Conservation (phyloP, 2,329 filamentous ascomycete genomes). For the Epichloe uncinata region DNA sequence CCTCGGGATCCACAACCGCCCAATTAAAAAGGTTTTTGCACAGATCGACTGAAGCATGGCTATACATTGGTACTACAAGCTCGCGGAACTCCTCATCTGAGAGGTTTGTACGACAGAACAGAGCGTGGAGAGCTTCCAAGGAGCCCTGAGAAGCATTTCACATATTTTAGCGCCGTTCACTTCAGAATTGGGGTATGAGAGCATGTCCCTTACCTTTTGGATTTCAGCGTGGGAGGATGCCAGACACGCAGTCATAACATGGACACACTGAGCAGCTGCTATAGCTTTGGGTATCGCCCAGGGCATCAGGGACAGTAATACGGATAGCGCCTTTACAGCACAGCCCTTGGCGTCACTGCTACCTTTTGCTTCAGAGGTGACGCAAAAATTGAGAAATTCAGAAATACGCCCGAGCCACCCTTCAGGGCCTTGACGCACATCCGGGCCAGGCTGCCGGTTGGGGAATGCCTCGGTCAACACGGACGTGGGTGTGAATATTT, state of each 20-base stretch:
- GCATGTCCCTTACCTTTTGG: slow-evolving; percentile 43
- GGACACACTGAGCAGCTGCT: slow-evolving; percentile 54
- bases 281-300: slow-evolving; percentile 85
- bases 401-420: slow-evolving; percentile 79
- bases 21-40: slow-evolving; percentile 65
- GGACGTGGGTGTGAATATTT: slow-evolving; percentile 73
- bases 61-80: slow-evolving; percentile 69
- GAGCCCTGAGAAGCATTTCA: slow-evolving; percentile 41
- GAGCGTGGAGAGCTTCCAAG: slow-evolving; percentile 68
- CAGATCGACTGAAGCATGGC: slow-evolving; percentile 54
- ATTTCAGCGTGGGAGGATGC: slow-evolving; percentile 57
- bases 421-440: slow-evolving; percentile 64
- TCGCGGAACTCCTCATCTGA: slow-evolving; percentile 65
- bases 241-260: slow-evolving; percentile 57
- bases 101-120: slow-evolving; percentile 65
- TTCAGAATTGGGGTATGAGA: too few relatives aligned
- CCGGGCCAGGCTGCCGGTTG: slow-evolving; percentile 51
- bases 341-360: slow-evolving; percentile 56
- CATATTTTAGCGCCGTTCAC: neutral
- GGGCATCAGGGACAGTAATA: slow-evolving; percentile 64
- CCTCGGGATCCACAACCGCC: slow-evolving; percentile 64
- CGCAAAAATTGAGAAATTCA: slow-evolving; percentile 58
- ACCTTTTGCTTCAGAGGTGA: slow-evolving; percentile 49
- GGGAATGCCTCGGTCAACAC: slow-evolving; percentile 68
- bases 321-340: slow-evolving; percentile 62